A percentile compares a stretch with the other conserved stretches of the same genome.
These are phyloP conservation scores for Termitomyces heimii DNA, from an alignment of 768 basidiomycete genomes.

Conservation along the genomic window DNA sequence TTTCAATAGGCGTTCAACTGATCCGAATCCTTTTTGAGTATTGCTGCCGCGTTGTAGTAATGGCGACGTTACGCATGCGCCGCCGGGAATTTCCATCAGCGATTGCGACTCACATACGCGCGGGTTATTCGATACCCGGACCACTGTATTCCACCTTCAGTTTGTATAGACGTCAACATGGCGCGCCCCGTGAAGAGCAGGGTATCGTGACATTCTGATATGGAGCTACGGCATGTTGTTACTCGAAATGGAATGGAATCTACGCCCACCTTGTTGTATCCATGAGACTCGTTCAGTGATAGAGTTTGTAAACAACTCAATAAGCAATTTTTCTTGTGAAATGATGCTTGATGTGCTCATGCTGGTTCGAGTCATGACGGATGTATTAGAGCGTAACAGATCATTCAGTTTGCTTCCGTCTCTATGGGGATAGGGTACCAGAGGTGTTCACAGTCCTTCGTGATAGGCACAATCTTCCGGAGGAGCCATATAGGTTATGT, in stretches of 20 bases:
- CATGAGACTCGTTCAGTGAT: slow-evolving; percentile 2
- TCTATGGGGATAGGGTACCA: slow-evolving; percentile 14
- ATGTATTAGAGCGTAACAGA: slow-evolving; percentile 10
- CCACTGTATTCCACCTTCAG: background rate
- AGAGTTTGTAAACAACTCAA: background rate
- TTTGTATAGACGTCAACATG: background rate
- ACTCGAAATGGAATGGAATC: background rate
- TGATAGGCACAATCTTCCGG: slow-evolving; percentile 16
- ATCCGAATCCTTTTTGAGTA: background rate
- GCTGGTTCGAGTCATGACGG: slow-evolving; percentile 3
- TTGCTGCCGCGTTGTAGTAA: slow-evolving; percentile 3
- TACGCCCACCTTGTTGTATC: background rate
- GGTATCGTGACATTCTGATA: slow-evolving; percentile 1
- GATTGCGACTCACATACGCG: slow-evolving; percentile 2
- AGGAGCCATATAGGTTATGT: slow-evolving; percentile 13
- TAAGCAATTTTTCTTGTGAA: background rate
- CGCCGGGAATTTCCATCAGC: slow-evolving; percentile 10
- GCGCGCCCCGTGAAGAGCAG: background rate
- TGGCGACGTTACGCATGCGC: slow-evolving; percentile 1
- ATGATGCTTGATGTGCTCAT: slow-evolving; percentile 7
- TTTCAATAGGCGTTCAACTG: background rate
- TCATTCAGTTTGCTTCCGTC: slow-evolving; percentile 8
- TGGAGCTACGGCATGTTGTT: background rate
- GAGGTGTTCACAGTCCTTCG: slow-evolving; percentile 11
- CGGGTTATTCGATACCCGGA: slow-evolving; percentile 3